These are phyloP conservation scores for Myxozyma neotropica DNA, from an alignment of 805 yeast species.

Conservation along the genomic window DNA sequence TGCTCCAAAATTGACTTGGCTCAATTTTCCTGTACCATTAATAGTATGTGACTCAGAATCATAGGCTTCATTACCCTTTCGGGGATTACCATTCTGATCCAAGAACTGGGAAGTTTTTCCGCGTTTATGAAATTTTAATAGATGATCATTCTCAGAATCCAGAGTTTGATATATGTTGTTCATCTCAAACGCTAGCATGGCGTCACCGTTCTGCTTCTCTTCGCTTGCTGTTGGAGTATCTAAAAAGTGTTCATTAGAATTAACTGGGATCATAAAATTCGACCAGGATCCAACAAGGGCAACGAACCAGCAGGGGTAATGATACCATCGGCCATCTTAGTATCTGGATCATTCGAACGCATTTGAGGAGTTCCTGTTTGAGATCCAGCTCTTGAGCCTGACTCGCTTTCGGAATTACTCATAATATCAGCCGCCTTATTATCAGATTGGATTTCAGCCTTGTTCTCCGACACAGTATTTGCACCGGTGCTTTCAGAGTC, in stretches of 20 bases:
- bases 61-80: background rate
- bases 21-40: constrained; percentile 6
- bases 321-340: constrained; percentile 23
- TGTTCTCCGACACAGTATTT: background rate
- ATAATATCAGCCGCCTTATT: background rate
- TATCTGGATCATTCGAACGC: constrained; percentile 4
- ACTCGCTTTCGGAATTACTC: background rate
- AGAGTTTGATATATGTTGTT: constrained; percentile 26
- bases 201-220: constrained; percentile 12
- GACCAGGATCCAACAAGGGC: background rate
- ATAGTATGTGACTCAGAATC: background rate
- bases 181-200: constrained; percentile 5
- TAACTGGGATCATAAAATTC: background rate
- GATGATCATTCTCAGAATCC: constrained; percentile 15
- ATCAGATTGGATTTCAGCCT: background rate
- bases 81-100: background rate
- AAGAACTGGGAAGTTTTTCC: background rate
- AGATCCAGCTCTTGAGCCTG: background rate
- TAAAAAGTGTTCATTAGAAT: background rate
- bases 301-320: constrained; percentile 29
- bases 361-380: constrained; percentile 8
- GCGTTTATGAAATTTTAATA: background rate
- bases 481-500: background rate
- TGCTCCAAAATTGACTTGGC: constrained; percentile 56
- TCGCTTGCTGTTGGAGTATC: constrained; percentile 27